A percentile compares a stretch with the other conserved stretches of the same genome.
Conservation (phyloP, 768 basidiomycete genomes). For the Pseudohyphozyma bogoriensis region DNA sequence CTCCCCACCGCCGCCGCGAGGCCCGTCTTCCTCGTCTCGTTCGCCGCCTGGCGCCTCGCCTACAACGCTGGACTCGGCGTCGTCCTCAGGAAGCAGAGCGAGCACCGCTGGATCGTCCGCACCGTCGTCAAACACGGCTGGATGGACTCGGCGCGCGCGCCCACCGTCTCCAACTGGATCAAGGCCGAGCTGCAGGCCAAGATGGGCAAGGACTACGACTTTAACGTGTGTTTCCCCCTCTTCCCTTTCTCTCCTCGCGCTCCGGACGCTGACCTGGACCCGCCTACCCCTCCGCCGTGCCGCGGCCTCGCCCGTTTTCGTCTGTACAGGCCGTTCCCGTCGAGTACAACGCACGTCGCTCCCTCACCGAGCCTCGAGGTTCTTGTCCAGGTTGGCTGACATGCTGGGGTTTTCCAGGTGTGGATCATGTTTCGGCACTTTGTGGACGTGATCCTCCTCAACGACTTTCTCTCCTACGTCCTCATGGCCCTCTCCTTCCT, state of each 20-base stretch:
- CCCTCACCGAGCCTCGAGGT: not conserved
- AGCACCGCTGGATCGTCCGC: slow-evolving; percentile 83
- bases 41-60: slow-evolving; percentile 81
- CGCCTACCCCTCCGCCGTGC: too few species aligned
- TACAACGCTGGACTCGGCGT: slow-evolving; percentile 92
- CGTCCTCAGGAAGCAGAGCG: slow-evolving; percentile 89
- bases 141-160: slow-evolving; percentile 65
- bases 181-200: slow-evolving; percentile 73
- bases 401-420: slow-evolving; percentile 45
- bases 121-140: slow-evolving; percentile 69
- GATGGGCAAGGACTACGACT: slow-evolving; percentile 89
- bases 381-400: too few species aligned
- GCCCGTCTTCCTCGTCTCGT: slow-evolving; percentile 76
- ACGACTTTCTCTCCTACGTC: slow-evolving; percentile 89
- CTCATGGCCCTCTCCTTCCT: slow-evolving; percentile 83
- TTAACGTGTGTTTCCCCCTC: slow-evolving; percentile 53
- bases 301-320: not conserved
- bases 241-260: not conserved
- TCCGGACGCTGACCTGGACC: not conserved
- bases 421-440: slow-evolving; percentile 92
- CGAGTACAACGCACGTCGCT: slow-evolving; percentile 15
- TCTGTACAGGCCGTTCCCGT: slow-evolving; percentile 7
- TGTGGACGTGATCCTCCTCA: slow-evolving; percentile 93
- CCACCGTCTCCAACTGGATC: slow-evolving; percentile 56
- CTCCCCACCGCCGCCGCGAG: slow-evolving; percentile 52